Conservation (phyloP, 257 asterid genomes). For the Solanum bulbocastanum region DNA sequence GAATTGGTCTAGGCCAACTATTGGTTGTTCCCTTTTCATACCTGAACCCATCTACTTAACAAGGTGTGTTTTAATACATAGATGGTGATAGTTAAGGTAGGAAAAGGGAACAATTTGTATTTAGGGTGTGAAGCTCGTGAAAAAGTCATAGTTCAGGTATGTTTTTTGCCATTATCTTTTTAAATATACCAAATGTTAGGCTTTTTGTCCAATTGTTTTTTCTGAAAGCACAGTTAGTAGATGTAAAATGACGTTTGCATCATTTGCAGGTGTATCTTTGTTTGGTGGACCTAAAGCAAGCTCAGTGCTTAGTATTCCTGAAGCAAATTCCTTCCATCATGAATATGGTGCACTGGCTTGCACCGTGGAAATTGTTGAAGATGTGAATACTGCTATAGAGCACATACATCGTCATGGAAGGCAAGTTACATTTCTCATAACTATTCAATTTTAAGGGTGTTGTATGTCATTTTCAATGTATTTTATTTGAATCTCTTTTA, state of each 20-base stretch:
- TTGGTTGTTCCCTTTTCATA: neutral
- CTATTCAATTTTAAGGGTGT: neutral
- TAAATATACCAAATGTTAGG: neutral
- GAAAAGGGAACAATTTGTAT: neutral
- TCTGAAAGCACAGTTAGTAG: neutral
- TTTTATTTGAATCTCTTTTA: neutral
- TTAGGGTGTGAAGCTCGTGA: neutral
- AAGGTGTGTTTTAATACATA: neutral
- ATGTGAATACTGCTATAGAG: constrained; percentile 84
- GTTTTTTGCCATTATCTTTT: neutral
- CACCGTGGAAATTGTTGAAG: constrained; percentile 88
- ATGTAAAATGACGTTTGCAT: neutral
- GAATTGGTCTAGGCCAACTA: neutral
- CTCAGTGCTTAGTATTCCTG: constrained; percentile 58
- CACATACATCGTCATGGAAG: constrained; percentile 89
- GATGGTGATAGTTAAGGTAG: neutral
- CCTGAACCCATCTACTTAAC: neutral
- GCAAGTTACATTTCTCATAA: constrained; percentile 26
- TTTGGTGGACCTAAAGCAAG: constrained; percentile 86
- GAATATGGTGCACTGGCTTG: constrained; percentile 93
- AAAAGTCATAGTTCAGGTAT: neutral
- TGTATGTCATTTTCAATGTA: neutral
- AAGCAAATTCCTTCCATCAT: constrained; percentile 72
- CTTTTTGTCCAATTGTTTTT: neutral
- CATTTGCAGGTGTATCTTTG: constrained; percentile 58